Evolutionary conservation across 2,329 filamentous ascomycete genomes (phyloP), one percentile per base, ranked within the genome.

Genomic region (Alternaria solani): DNA sequence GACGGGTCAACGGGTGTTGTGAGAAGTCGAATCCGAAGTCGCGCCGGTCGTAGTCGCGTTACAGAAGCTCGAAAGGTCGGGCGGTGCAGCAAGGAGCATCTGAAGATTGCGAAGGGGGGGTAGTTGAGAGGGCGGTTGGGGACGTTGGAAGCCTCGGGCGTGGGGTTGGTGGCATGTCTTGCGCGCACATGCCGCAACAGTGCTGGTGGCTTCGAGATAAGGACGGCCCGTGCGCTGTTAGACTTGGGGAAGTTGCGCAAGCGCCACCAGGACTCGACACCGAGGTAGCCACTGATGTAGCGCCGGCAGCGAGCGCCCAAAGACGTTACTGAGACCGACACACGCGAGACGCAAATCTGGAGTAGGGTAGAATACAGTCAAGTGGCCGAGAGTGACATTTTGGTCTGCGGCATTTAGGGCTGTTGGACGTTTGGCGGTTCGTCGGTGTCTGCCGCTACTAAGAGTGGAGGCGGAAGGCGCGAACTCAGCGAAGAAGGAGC

Each of bases 131-230:
- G 28, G 18, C 25, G 26, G 48, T 53, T 47, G 41, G 49, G 53
- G 18, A 48, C 38, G 51, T 53, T 18, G 39, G 51, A 39, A 16
- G 12, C 20, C 18, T 28, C 2, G 32, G 32, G 46, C 43, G 52
- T 48, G 52, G 52, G 55, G 55, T 44, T 42, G 18, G 30, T 16
- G 14, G 32, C 6, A 51, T 28, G 55, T 46, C 47, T 52, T 53
- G 56, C 56, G 51, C 36, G 58, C 57, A 63, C 62, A 64, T 64
- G 58, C 62, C 58, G 51, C 46, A 51, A 55, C 36, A 39, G 46
- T 25, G 18, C 32, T 36, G 56, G 44, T 57, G 43, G 53, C 41
- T 23, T 47, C 12, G 36, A 18, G 54, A 57, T 61, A 58, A 61
- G 46, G 49, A 38, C 48, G 42, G 42, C 25, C 52, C 60, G 49